Conservation (phyloP, 2,329 filamentous ascomycete species). For the Amphichorda felina region DNA sequence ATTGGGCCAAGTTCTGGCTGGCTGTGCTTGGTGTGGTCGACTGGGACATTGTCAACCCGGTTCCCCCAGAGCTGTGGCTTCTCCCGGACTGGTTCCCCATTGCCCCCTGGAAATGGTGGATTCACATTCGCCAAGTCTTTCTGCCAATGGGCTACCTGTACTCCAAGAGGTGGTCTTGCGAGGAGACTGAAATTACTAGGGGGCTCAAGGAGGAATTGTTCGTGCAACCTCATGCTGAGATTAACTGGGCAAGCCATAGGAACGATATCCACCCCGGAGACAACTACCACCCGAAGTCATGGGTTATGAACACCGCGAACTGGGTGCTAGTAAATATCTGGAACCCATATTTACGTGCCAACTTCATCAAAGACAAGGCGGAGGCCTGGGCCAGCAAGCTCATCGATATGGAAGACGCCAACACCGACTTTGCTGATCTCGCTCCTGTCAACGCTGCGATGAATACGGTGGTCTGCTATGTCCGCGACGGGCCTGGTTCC, state of each 20-base stretch:
- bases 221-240: slow-evolving; percentile 61
- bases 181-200: slow-evolving; percentile 61
- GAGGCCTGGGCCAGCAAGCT: slow-evolving; percentile 75
- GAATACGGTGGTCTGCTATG: slow-evolving; percentile 80
- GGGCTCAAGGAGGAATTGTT: slow-evolving; percentile 74
- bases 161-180: slow-evolving; percentile 70
- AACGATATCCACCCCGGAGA: slow-evolving; percentile 72
- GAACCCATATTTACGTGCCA: slow-evolving; percentile 62
- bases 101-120: slow-evolving; percentile 93
- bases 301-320: slow-evolving; percentile 68
- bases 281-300: slow-evolving; percentile 89
- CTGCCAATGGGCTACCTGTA: slow-evolving; percentile 84
- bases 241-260: slow-evolving; percentile 66
- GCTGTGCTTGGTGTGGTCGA: slow-evolving; percentile 68
- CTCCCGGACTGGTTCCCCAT: slow-evolving; percentile 84
- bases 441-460: slow-evolving; percentile 85
- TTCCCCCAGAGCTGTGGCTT: slow-evolving; percentile 88
- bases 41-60: slow-evolving; percentile 91
- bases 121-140: slow-evolving; percentile 96
- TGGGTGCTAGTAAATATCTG: slow-evolving; percentile 70
- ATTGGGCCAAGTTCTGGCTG: slow-evolving; percentile 98
- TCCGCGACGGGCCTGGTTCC: slow-evolving; percentile 68
- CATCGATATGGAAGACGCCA: slow-evolving; percentile 83
- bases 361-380: slow-evolving; percentile 54
- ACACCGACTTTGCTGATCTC: slow-evolving; percentile 76